phyloP scores from a whole-genome alignment of 192 early-diverging fungal species.

The Gonapodya sp. region DNA sequence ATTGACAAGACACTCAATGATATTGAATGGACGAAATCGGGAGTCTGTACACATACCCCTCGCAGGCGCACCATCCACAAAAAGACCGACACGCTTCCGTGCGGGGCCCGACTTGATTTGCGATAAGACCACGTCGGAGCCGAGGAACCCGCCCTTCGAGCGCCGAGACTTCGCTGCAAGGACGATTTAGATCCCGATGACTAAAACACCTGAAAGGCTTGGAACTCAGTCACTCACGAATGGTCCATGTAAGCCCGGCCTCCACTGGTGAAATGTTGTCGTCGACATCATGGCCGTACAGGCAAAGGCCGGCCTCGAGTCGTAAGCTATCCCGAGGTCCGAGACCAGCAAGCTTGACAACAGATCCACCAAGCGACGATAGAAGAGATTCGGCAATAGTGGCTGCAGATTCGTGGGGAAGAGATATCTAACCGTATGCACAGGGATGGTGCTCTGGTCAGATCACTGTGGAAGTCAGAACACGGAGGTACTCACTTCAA shows the following conservation, averaged over 20 bases:
- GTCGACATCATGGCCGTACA: slow-evolving; percentile 94
- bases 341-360: slow-evolving; percentile 85
- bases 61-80: slow-evolving; percentile 90
- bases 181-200: slow-evolving; percentile 5
- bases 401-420: slow-evolving; percentile 62
- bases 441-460: background rate
- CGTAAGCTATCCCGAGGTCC: slow-evolving; percentile 91
- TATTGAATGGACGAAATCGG: background rate
- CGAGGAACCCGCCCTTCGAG: slow-evolving; percentile 84
- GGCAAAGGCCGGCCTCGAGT: slow-evolving; percentile 92
- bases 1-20: background rate
- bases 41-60: slow-evolving; percentile 35
- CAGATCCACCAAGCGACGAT: slow-evolving; percentile 32
- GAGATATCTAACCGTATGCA: slow-evolving; percentile 54
- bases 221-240: slow-evolving; percentile 39
- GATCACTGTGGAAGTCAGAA: background rate
- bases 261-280: slow-evolving; percentile 88
- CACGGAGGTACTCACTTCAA: slow-evolving; percentile 53
- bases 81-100: slow-evolving; percentile 76
- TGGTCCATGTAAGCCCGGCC: slow-evolving; percentile 88
- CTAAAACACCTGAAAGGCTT: background rate
- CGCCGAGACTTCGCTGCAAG: slow-evolving; percentile 66
- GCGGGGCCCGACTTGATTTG: slow-evolving; percentile 71
- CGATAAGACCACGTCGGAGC: slow-evolving; percentile 69
- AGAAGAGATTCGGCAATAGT: slow-evolving; percentile 60